Conservation (phyloP, 1,284 basidiomycete genomes). For the Austropuccinia psidii region DNA sequence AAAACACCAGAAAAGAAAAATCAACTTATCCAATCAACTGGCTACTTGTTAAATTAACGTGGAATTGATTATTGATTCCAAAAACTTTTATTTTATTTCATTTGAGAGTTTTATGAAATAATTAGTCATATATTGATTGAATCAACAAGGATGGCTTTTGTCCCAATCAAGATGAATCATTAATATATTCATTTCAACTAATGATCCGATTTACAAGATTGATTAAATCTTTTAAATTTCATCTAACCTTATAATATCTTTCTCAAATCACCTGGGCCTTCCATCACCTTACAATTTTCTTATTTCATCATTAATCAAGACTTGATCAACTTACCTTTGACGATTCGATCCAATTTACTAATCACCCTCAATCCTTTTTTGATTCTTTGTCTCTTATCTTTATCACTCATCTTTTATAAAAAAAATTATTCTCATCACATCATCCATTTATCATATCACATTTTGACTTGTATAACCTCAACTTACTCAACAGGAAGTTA, state of each 20-base stretch:
- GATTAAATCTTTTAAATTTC: no score
- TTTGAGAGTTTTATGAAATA: no score
- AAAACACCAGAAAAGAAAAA: neutral
- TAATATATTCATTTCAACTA: no score
- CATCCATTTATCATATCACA: no score
- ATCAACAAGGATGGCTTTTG: neutral
- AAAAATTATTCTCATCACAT: no score
- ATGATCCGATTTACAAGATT: no score
- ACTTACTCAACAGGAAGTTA: constrained; percentile 38
- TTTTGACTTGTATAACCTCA: no score
- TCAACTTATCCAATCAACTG: neutral
- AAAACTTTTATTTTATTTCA: neutral
- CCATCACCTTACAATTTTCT: no score
- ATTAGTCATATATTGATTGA: neutral
- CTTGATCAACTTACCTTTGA: neutral
- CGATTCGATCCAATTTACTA: neutral
- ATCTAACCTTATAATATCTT: neutral
- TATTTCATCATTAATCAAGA: neutral
- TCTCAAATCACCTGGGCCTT: neutral
- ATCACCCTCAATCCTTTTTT: neutral
- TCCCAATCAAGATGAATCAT: no score
- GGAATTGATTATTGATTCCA: neutral
- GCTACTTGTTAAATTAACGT: neutral
- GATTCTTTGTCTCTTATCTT: neutral
- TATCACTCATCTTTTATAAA: no score